Conservation (phyloP, 2,329 filamentous ascomycete genomes). For the Xylaria arbuscula region DNA sequence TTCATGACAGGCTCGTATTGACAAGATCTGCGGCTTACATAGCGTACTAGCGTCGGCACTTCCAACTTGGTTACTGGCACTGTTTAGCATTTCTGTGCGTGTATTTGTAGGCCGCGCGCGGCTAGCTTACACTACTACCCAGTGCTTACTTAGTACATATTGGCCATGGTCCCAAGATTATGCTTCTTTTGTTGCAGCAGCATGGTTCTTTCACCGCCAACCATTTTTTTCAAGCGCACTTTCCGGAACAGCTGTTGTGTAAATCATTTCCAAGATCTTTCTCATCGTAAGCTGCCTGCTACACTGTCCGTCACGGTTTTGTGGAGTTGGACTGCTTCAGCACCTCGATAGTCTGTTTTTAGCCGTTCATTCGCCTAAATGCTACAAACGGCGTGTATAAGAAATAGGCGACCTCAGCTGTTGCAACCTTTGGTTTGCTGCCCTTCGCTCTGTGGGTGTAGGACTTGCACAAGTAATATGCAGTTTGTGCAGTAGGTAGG, state of each 20-base stretch:
- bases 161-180: too few relatives aligned
- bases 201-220: not conserved
- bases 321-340: not conserved
- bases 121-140: too few relatives aligned
- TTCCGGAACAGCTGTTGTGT: not conserved
- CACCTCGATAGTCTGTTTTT: not conserved
- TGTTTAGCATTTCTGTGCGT: not conserved
- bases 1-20: conserved; percentile 7
- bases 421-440: not conserved
- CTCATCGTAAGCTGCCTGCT: not conserved
- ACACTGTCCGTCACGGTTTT: conserved; percentile 8
- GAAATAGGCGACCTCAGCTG: too few relatives aligned
- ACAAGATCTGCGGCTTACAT: not conserved
- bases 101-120: not conserved
- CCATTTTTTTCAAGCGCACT: not conserved
- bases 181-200: too few relatives aligned
- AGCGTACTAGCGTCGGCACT: not conserved
- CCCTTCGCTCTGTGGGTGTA: too few relatives aligned
- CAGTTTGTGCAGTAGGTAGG: too few relatives aligned
- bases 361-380: not conserved
- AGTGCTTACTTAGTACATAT: too few relatives aligned
- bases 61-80: not conserved
- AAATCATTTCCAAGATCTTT: conserved; percentile 5
- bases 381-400: not conserved
- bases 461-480: too few relatives aligned